Percentiles rank a stretch among this genome's conserved stretches.
phyloP scores from a whole-genome alignment of 2,329 filamentous ascomycete genomes.

The Uncinocarpus reesii region DNA sequence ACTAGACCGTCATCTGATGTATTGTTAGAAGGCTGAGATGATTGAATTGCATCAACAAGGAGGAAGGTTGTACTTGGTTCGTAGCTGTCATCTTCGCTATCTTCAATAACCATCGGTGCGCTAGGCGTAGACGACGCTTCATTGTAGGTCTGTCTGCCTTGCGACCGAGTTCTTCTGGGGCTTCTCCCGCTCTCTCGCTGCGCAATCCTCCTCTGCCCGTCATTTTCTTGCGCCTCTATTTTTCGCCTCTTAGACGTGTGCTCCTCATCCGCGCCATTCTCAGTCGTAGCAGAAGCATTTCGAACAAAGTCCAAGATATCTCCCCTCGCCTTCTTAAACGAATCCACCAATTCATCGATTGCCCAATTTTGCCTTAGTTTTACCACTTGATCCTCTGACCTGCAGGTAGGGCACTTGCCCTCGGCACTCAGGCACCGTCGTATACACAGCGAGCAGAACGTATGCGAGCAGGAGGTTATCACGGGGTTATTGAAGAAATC shows the following conservation, averaged over 20 bases:
- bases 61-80: conserved; percentile 23
- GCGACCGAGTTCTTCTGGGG: conserved; percentile 26
- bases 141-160: conserved; percentile 19
- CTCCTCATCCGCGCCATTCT: conserved; percentile 30
- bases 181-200: conserved; percentile 20
- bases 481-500: conserved; percentile 93
- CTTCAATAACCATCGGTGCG: conserved; percentile 28
- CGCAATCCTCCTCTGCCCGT: conserved; percentile 22
- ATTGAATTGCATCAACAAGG: background rate
- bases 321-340: conserved; percentile 58
- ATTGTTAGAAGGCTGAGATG: background rate
- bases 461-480: conserved; percentile 88
- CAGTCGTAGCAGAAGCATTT: conserved; percentile 41
- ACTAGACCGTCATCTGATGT: conserved; percentile 62
- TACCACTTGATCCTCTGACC: conserved; percentile 66
- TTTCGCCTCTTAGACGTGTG: conserved; percentile 30
- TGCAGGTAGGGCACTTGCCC: conserved; percentile 79
- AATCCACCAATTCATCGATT: conserved; percentile 71
- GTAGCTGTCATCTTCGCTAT: conserved; percentile 35
- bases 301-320: conserved; percentile 56
- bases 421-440: conserved; percentile 72
- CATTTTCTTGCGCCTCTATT: conserved; percentile 25
- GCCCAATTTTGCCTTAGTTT: conserved; percentile 77
- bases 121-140: conserved; percentile 4
- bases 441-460: conserved; percentile 94